Conservation (phyloP, 257 asterid species). For the Agastache rugosa region DNA sequence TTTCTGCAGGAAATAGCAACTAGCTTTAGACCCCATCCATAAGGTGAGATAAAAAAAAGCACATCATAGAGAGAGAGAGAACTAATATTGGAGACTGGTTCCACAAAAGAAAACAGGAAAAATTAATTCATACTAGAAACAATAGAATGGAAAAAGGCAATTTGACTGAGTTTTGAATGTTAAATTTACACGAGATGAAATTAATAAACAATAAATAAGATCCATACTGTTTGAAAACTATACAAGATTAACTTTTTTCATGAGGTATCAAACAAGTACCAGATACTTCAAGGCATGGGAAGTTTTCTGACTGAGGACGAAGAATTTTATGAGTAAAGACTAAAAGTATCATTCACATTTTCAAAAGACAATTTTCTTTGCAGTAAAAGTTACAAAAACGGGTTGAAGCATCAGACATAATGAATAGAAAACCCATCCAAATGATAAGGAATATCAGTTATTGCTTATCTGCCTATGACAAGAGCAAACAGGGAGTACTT, state of each 20-base stretch:
- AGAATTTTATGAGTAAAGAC: background rate
- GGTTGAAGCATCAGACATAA: background rate
- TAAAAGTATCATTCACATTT: too few relatives aligned
- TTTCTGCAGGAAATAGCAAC: background rate
- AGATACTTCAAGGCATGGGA: background rate
- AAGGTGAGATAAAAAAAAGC: slow-evolving; percentile 5
- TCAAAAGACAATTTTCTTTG: background rate
- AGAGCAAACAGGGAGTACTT: too few relatives aligned
- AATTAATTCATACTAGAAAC: background rate
- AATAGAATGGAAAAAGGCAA: slow-evolving; percentile 17
- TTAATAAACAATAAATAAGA: background rate
- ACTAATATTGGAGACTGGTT: background rate
- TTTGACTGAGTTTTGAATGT: background rate
- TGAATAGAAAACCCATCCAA: slow-evolving; percentile 1
- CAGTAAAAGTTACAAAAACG: background rate
- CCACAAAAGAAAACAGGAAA: background rate
- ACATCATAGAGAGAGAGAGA: background rate
- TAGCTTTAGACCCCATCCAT: background rate
- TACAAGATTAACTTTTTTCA: background rate
- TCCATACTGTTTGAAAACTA: background rate
- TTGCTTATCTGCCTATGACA: too few relatives aligned
- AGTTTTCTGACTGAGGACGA: slow-evolving; percentile 2
- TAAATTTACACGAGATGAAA: background rate
- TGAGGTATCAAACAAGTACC: background rate
- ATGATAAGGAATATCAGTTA: slow-evolving; percentile 6